Evolutionary conservation across 495 filamentous ascomycete genomes (phyloP).

Genomic region (Monascus purpureus): DNA sequence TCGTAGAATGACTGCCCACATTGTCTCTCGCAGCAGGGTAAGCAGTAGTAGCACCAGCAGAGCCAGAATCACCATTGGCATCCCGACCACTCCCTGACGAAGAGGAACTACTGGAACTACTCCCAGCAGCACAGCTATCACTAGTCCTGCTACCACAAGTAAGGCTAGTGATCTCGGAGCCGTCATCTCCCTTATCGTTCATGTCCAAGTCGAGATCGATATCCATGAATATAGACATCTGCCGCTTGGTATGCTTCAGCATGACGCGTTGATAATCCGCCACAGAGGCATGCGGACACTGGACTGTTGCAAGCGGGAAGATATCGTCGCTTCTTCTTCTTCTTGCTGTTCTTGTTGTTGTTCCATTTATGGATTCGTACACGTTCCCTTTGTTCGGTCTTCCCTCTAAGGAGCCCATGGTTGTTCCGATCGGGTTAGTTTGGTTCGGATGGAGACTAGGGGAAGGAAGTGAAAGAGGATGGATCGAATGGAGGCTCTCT

Average conservation of each 20-base stretch:
- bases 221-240: conserved; percentile 24
- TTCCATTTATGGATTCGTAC: no score
- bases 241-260: conserved; percentile 32
- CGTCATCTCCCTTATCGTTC: conserved; percentile 7
- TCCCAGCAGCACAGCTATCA: conserved; percentile 18
- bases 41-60: conserved; percentile 4
- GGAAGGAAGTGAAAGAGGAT: no score
- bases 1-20: no score
- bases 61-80: conserved; percentile 5
- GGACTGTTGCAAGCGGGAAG: not conserved
- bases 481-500: no score
- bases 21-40: not conserved
- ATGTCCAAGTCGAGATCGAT: conserved; percentile 13
- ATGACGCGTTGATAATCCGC: conserved; percentile 34
- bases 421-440: no score
- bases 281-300: conserved; percentile 14
- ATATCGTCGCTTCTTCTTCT: conserved; percentile 2
- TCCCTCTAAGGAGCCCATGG: no score
- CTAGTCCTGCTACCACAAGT: conserved; percentile 22
- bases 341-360: no score
- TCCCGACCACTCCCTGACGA: conserved; percentile 4
- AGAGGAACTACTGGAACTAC: conserved; percentile 7
- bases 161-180: no score
- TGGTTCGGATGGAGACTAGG: no score
- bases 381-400: not conserved